Conservation (phyloP, 179 eudicot genomes). For the Amaranthus tricolor region DNA sequence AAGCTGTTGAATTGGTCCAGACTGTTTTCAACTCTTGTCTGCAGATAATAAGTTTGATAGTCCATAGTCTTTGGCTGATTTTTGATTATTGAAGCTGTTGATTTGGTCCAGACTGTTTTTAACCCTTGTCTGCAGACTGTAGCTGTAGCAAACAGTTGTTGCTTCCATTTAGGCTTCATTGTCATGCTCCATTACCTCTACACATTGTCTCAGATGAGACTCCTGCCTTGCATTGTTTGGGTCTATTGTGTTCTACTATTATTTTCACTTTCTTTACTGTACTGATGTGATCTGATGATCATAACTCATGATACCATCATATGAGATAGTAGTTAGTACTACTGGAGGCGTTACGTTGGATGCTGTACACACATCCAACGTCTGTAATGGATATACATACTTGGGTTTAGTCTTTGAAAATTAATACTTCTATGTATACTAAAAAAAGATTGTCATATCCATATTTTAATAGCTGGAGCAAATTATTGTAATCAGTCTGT, state of each 20-base stretch:
- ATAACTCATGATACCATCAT: not conserved
- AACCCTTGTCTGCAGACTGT: too few species aligned
- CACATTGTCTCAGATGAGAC: not conserved
- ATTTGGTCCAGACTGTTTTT: not conserved
- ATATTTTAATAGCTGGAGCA: too few species aligned
- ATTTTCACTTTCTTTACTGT: not conserved
- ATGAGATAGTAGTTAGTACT: not conserved
- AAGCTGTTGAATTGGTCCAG: not conserved
- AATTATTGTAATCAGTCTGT: too few species aligned
- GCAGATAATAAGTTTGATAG: not conserved
- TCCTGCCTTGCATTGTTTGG: not conserved
- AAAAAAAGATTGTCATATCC: not conserved
- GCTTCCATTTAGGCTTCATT: not conserved
- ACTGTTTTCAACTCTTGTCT: not conserved
- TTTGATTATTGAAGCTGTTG: not conserved
- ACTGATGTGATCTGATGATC: not conserved
- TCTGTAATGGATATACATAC: too few species aligned
- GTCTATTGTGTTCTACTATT: not conserved
- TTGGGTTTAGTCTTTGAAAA: not conserved
- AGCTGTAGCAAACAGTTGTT: not conserved
- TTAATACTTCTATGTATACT: not conserved
- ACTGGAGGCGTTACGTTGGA: not conserved
- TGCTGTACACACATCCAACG: not conserved
- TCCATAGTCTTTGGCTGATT: not conserved
- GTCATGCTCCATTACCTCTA: not conserved